A percentile compares a stretch with the other conserved stretches of the same genome.
Evolutionary conservation across 306 rosid species (phyloP).

Genomic region (barrel medic (Medicago truncatula)): DNA sequence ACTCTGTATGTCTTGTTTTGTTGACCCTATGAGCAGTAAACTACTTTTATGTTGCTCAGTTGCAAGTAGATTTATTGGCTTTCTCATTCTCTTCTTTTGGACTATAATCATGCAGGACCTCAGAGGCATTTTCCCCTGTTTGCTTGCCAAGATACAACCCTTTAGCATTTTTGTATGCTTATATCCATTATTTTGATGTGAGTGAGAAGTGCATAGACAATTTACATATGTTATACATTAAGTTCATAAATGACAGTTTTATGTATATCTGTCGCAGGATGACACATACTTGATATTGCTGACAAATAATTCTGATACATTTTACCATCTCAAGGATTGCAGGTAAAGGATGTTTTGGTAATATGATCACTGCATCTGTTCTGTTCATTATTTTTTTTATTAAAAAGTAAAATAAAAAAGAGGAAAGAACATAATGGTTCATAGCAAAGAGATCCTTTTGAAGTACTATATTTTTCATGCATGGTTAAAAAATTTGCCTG

Average conservation of each 20-base stretch:
- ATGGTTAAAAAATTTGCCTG: slow-evolving; percentile 40
- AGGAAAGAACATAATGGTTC: slow-evolving; percentile 21
- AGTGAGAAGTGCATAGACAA: slow-evolving; percentile 46
- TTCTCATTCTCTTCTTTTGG: slow-evolving; percentile 30
- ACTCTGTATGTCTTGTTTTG: not conserved
- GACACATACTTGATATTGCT: slow-evolving; percentile 88
- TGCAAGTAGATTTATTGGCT: not conserved
- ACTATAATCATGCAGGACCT: slow-evolving; percentile 76
- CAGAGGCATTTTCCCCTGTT: slow-evolving; percentile 93
- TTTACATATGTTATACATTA: slow-evolving; percentile 33
- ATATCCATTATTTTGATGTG: slow-evolving; percentile 88
- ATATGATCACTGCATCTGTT: slow-evolving; percentile 27
- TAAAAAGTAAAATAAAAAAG: not conserved
- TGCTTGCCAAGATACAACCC: slow-evolving; percentile 97
- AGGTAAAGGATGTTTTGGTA: slow-evolving; percentile 58
- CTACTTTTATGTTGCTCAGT: slow-evolving; percentile 11
- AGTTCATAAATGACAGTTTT: slow-evolving; percentile 31
- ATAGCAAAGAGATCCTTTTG: slow-evolving; percentile 25
- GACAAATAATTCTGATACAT: slow-evolving; percentile 85
- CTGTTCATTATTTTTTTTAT: slow-evolving; percentile 16
- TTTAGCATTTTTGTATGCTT: slow-evolving; percentile 91
- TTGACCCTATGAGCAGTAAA: slow-evolving; percentile 6
- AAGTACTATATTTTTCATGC: slow-evolving; percentile 22
- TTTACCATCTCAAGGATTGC: slow-evolving; percentile 94
- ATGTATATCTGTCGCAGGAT: slow-evolving; percentile 57